These are phyloP conservation scores for Gossypium herbaceum DNA, from an alignment of 345 rosid species.

Conservation along the genomic window DNA sequence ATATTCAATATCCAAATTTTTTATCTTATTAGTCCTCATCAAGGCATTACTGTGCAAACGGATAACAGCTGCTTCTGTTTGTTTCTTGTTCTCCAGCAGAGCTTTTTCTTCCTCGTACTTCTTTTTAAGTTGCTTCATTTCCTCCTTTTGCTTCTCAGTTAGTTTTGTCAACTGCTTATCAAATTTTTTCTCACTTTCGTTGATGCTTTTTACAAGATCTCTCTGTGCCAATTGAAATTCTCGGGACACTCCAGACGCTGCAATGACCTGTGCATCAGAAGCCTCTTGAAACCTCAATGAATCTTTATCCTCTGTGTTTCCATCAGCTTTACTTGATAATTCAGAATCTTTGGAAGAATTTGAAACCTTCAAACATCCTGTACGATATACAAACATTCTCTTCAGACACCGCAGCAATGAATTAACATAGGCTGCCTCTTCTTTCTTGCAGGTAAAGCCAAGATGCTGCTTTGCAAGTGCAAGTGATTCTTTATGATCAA, in stretches of 20 bases:
- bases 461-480: constrained; percentile 60
- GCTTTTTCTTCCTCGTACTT: constrained; percentile 43
- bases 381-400: constrained; percentile 44
- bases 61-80: constrained; percentile 49
- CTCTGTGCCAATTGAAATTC: constrained; percentile 28
- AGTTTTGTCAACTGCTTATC: constrained; percentile 45
- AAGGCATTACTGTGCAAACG: constrained; percentile 32
- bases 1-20: constrained; percentile 42
- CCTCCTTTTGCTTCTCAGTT: constrained; percentile 35
- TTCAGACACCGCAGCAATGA: constrained; percentile 56
- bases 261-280: constrained; percentile 29
- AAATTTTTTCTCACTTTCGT: constrained; percentile 43
- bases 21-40: constrained; percentile 38
- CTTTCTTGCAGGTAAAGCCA: constrained; percentile 55
- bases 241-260: constrained; percentile 17
- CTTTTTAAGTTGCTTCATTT: constrained; percentile 34
- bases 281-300: constrained; percentile 28
- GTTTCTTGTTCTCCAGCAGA: constrained; percentile 36
- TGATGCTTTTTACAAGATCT: constrained; percentile 45
- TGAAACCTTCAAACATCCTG: constrained; percentile 25
- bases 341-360: constrained; percentile 30
- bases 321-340: constrained; percentile 17
- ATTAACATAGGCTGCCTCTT: constrained; percentile 56
- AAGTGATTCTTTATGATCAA: constrained; percentile 60
- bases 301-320: constrained; percentile 24